Percentiles rank a stretch among this genome's conserved stretches.
These are phyloP conservation scores for Cyberlindnera mississippiensis DNA, from an alignment of 805 yeast species.

Conservation along the genomic window DNA sequence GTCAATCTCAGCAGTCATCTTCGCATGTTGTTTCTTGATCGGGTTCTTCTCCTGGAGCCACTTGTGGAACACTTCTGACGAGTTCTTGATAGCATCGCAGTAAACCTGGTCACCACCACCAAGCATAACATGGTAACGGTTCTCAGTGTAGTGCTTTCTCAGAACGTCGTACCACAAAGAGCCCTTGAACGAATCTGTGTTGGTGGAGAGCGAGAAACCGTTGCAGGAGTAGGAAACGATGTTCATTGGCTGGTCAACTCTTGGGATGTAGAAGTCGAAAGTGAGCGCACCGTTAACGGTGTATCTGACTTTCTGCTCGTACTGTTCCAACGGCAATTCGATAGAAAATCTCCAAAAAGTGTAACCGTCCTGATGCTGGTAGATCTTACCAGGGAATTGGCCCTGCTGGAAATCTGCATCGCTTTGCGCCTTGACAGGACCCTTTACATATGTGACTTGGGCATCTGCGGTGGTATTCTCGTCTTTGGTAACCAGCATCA, in stretches of 20 bases:
- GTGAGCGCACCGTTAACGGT: constrained; percentile 45
- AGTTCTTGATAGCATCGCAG: constrained; percentile 71
- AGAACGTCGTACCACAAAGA: constrained; percentile 86
- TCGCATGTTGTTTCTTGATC: constrained; percentile 40
- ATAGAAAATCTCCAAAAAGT: constrained; percentile 67
- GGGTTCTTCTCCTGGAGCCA: constrained; percentile 62
- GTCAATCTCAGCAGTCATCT: constrained; percentile 44
- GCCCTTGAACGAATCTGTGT: constrained; percentile 62
- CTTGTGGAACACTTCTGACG: constrained; percentile 46
- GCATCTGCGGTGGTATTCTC: constrained; percentile 35
- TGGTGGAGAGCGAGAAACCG: constrained; percentile 77
- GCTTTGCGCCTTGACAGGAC: constrained; percentile 26
- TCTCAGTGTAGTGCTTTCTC: constrained; percentile 52
- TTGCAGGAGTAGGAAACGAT: constrained; percentile 83
- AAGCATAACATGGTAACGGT: constrained; percentile 84
- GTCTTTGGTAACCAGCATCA: constrained; percentile 54
- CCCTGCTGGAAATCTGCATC: constrained; percentile 31
- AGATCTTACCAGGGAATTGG: constrained; percentile 41
- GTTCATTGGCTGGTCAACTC: constrained; percentile 65
- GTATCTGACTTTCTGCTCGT: constrained; percentile 65
- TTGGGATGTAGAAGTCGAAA: constrained; percentile 70
- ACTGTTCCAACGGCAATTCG: constrained; percentile 40
- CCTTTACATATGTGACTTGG: constrained; percentile 22
- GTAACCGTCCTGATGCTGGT: constrained; percentile 42
- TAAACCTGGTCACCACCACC: constrained; percentile 98